Evolutionary conservation across 176 grass and related monocot species (phyloP), one percentile per base, ranked within the genome.

Genomic region (Musa beccarii): DNA sequence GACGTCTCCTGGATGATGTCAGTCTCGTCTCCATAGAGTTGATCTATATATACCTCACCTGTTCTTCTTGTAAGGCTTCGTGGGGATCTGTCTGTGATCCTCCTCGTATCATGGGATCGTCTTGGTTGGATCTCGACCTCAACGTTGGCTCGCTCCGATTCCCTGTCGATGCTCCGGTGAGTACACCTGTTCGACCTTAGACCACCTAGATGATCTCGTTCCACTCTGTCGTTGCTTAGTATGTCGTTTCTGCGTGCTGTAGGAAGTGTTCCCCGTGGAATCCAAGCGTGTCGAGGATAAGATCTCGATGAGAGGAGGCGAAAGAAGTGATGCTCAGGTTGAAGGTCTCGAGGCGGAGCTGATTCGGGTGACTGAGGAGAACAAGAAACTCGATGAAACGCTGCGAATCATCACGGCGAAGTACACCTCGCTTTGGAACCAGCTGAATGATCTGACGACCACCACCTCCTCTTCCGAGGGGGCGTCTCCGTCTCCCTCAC

Each of bases 331-430:
- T 24, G 0, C 7, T 49, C 22, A 84, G 82, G 80, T 89, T 1
- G 65, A 75, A 14, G 73, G 69, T 54, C 81, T 96, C 0, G 75
- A 92, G 66, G 70, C 85, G 2, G 89, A 96, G 82, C 77, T 92
- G 1, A 82, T 78, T 79, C 85, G 87, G 49, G 79, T 92, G 53
- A 78, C 71, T 22, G 70, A 86, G 69, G 92, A 96, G 81, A 96
- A 96, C 76, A 83, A 82, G 73, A 84, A 50, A 12, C 84, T 96
- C 10, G 66, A 68, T 71, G 83, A 86, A 24, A 75, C 52, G 69
- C 81, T 96, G 13, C 50, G 52, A 20, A 53, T 74, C 69, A 86
- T 83, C 83, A 86, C 71, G 1, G 51, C 71, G 51, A 86, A 83
- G 54, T 96, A 96, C 83, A 72, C 85, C 12, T 67, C 69, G 23